Conservation (phyloP, 2,329 filamentous ascomycete genomes). For the Pezicula carpinea region DNA sequence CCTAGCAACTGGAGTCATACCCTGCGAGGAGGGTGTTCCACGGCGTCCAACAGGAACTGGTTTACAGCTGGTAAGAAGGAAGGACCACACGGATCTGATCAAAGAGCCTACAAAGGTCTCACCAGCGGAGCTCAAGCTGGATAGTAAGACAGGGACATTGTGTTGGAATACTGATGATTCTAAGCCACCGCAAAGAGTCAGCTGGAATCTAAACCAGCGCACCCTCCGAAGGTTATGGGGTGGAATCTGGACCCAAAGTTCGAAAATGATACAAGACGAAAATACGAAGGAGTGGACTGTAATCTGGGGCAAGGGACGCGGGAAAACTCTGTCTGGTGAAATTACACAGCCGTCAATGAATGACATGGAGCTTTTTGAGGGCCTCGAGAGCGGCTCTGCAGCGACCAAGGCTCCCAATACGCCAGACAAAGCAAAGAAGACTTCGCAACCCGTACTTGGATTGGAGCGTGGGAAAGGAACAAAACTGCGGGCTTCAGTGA, state of each 20-base stretch:
- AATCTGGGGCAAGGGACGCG: slow-evolving; percentile 39
- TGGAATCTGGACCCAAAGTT: slow-evolving; percentile 38
- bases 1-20: slow-evolving; percentile 34
- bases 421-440: neutral
- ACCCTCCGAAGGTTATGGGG: slow-evolving; percentile 41
- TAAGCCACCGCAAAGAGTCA: neutral
- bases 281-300: slow-evolving; percentile 29
- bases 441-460: neutral
- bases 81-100: too few species aligned
- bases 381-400: slow-evolving; percentile 27
- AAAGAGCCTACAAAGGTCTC: too few species aligned
- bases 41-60: slow-evolving; percentile 21
- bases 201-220: neutral
- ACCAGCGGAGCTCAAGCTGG: too few species aligned
- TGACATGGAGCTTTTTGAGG: slow-evolving; percentile 45
- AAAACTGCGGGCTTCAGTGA: neutral
- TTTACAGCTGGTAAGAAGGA: too few species aligned
- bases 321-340: slow-evolving; percentile 27
- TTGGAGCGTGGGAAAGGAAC: neutral
- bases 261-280: slow-evolving; percentile 34
- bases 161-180: neutral
- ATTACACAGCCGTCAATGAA: slow-evolving; percentile 16
- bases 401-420: neutral
- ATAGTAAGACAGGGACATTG: slow-evolving; percentile 5
- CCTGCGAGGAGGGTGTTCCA: slow-evolving; percentile 7